A percentile compares a stretch with the other conserved stretches of the same genome.
These are phyloP conservation scores for Termitomyces eurrhizus DNA, from an alignment of 768 basidiomycete genomes.

Conservation along the genomic window DNA sequence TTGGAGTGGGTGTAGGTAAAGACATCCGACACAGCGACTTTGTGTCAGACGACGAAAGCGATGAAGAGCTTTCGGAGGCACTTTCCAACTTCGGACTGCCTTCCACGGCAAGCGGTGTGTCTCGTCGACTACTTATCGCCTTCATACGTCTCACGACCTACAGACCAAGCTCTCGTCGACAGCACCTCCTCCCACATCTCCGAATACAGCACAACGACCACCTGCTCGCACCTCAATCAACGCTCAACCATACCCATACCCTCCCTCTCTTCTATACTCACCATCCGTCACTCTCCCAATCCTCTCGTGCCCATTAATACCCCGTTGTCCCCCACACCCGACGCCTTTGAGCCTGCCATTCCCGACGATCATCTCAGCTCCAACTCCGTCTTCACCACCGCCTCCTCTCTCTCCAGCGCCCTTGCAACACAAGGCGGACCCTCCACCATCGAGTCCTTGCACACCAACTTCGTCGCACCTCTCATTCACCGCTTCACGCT, in stretches of 20 bases:
- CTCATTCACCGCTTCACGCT: conserved; percentile 85
- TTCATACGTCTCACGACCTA: not conserved
- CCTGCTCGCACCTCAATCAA: conserved; percentile 45
- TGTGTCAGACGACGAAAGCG: conserved; percentile 57
- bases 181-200: conserved; percentile 33
- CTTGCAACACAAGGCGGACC: conserved; percentile 76
- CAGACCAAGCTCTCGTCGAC: conserved; percentile 49
- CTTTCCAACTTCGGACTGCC: conserved; percentile 51
- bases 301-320: conserved; percentile 28
- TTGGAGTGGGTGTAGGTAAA: conserved; percentile 68
- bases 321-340: conserved; percentile 13
- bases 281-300: conserved; percentile 52
- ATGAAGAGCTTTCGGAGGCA: conserved; percentile 62
- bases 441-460: conserved; percentile 55
- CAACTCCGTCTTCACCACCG: conserved; percentile 43
- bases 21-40: conserved; percentile 42
- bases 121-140: not conserved
- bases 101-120: conserved; percentile 30
- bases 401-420: conserved; percentile 49
- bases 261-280: conserved; percentile 70
- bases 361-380: conserved; percentile 33
- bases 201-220: conserved; percentile 69
- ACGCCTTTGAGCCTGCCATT: not conserved
- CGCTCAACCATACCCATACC: conserved; percentile 39
- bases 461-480: conserved; percentile 37